Base-by-base conservation (phyloP, 2,329 filamentous ascomycete genomes). In the Polytolypa hystricis region DNA sequence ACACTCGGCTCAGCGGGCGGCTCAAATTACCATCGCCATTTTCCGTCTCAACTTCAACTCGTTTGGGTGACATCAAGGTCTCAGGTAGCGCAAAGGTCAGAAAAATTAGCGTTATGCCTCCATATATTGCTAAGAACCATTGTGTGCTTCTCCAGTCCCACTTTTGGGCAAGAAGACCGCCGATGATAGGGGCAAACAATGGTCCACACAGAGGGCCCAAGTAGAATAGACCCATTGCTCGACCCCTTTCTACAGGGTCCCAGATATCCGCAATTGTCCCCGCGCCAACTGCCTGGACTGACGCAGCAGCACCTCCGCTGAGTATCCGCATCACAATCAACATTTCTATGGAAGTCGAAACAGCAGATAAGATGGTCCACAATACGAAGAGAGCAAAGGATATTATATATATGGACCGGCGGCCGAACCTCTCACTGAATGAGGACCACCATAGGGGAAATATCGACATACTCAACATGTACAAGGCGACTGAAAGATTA, bases 391-490 rank as follows among this genome's bases (percentile, higher is more conserved):
- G 62, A 15, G 68, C 54, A 55, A 91, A 91, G 0, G 81, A 86
- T 21, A 73, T 60, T 20, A 93, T 60, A 54, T 89, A 91, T 47
- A 93, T 81, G n/a, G 76, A 78, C 15, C 84, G 74, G 27, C 84
- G 74, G 9, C 84, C 84, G 1, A 69, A 52, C 3, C 61, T 61
- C 48, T 91, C 84, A 6, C 80, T 84, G 51, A 91, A 86, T 1
- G 79, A 79, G 1, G 80, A 84, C 82, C 82, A 91, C 84, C 84
- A 91, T 1, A 93, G 67, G 0, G 84, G 84, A 47, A 86, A 89
- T 30, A 91, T 84, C 38, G 77, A 74, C 82, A 91, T 84, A 47
- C 73, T 66, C 4, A 91, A 66, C 82, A 91, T 85, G 55, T 87
- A 91, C 39, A 89, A 59, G 0, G 84, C 80, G 1, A 91, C 73